phyloP scores from a whole-genome alignment of 2,329 filamentous ascomycete genomes.

The Trichoderma harzianum region DNA sequence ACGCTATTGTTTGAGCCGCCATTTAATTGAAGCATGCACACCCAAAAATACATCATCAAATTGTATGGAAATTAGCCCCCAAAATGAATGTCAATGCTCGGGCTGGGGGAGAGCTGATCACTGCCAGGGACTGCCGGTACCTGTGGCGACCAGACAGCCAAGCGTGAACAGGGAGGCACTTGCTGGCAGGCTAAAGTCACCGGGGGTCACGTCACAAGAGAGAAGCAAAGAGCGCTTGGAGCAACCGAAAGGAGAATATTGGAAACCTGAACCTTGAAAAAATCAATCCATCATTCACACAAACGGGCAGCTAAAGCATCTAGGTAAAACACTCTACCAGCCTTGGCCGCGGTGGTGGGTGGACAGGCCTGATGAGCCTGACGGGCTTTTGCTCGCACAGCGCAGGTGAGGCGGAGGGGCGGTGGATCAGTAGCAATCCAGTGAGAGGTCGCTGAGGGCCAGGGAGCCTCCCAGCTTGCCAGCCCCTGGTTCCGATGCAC shows the following conservation, averaged over 20 bases:
- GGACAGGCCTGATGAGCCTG: conserved; percentile 9
- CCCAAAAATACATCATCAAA: conserved; percentile 4
- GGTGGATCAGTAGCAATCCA: conserved; percentile 14
- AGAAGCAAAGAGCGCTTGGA: background rate
- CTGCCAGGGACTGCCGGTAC: background rate
- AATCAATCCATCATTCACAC: background rate
- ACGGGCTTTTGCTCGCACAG: conserved; percentile 9
- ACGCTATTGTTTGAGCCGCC: background rate
- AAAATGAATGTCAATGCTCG: conserved; percentile 6
- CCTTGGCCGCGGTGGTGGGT: conserved; percentile 11
- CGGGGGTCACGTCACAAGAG: background rate
- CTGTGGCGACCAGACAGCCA: background rate
- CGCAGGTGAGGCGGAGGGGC: conserved; percentile 20
- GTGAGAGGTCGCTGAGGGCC: conserved; percentile 4
- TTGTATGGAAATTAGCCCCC: conserved; percentile 2
- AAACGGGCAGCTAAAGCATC: background rate
- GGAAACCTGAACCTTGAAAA: background rate
- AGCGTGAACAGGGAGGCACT: background rate
- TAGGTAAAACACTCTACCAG: conserved; percentile 18
- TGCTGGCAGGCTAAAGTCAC: background rate
- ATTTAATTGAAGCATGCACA: background rate
- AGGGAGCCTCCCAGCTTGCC: background rate
- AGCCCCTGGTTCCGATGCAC: conserved; percentile 13
- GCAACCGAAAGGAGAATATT: background rate
- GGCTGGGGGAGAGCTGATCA: background rate